These are phyloP conservation scores for Cucumis melo DNA, from an alignment of 306 rosid species.

Conservation along the genomic window DNA sequence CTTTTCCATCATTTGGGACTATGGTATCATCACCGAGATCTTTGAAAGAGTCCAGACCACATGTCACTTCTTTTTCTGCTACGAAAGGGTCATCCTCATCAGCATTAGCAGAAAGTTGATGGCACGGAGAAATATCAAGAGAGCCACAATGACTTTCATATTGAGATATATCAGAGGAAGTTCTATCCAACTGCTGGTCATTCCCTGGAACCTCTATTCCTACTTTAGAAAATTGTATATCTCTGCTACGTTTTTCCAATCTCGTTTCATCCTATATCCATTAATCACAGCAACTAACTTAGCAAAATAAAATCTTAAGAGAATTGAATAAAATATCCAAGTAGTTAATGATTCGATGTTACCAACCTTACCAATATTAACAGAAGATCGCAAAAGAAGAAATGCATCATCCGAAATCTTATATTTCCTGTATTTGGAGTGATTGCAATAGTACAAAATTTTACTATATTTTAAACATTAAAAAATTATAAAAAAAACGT, in stretches of 20 bases:
- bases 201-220: slow-evolving; percentile 35
- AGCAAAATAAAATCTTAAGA: not conserved
- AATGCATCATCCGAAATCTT: slow-evolving; percentile 55
- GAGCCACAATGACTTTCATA: slow-evolving; percentile 23
- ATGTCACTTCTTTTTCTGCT: slow-evolving; percentile 12
- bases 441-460: not conserved
- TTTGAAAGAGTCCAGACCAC: slow-evolving; percentile 21
- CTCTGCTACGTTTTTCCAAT: slow-evolving; percentile 50
- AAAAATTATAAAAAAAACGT: not conserved
- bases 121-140: slow-evolving; percentile 14
- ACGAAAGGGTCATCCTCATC: slow-evolving; percentile 15
- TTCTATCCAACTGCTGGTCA: slow-evolving; percentile 16
- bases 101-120: slow-evolving; percentile 14
- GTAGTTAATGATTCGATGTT: slow-evolving; percentile 4
- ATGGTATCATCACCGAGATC: slow-evolving; percentile 13
- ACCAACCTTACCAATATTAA: slow-evolving; percentile 59
- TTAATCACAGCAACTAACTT: not conserved
- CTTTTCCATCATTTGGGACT: slow-evolving; percentile 1
- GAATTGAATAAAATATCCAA: not conserved
- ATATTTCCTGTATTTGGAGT: slow-evolving; percentile 34
- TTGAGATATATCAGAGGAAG: not conserved
- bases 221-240: slow-evolving; percentile 37
- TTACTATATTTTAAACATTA: not conserved
- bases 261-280: slow-evolving; percentile 46
- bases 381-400: slow-evolving; percentile 57